Evolutionary conservation across 2,329 filamentous ascomycete genomes (phyloP).

Genomic region (Pseudocercospora vitis): DNA sequence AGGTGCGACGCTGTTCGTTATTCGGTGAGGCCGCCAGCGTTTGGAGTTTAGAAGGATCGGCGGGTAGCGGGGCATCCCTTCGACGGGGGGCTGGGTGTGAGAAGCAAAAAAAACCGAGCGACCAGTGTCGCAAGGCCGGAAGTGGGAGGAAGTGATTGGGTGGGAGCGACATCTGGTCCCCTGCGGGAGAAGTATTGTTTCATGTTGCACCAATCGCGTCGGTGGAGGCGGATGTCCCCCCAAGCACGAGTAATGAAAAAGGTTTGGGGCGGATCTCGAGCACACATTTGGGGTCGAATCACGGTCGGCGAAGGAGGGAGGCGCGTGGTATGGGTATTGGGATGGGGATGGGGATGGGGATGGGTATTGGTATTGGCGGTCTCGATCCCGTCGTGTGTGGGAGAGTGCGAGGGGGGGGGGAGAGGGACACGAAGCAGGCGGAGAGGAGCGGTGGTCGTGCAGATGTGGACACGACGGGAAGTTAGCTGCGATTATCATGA

Average conservation of each 20-base stretch:
- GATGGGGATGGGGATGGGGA: neutral
- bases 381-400: too few species aligned
- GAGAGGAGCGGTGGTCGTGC: too few species aligned
- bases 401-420: too few species aligned
- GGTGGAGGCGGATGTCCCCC: neutral
- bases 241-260: constrained; percentile 1
- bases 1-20: too few species aligned
- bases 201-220: neutral
- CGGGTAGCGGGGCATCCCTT: neutral
- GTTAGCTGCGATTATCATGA: too few species aligned
- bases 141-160: neutral
- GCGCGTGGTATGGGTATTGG: neutral
- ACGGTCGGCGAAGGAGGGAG: neutral
- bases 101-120: too few species aligned
- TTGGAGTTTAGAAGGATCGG: neutral
- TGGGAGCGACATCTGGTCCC: neutral
- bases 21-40: neutral
- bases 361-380: too few species aligned
- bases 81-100: too few species aligned
- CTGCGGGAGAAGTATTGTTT: neutral
- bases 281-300: neutral
- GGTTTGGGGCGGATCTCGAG: neutral
- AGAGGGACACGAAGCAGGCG: too few species aligned
- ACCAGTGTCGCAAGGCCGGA: neutral
- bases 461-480: too few species aligned